These are phyloP conservation scores for Alternaria gaisen DNA, from an alignment of 2,329 filamentous ascomycete genomes.

Conservation along the genomic window DNA sequence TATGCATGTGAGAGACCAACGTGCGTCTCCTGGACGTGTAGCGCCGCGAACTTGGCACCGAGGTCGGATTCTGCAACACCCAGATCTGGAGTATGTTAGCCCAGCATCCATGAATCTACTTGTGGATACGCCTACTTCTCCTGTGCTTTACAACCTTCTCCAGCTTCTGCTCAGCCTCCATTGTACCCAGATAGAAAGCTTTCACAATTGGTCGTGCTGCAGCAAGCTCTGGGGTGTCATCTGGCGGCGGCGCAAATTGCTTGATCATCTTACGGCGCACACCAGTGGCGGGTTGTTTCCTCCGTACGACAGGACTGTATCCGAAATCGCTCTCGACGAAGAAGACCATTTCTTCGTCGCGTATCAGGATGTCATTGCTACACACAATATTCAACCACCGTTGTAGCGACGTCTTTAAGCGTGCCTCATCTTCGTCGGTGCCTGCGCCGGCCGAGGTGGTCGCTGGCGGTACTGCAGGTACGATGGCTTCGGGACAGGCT, in stretches of 20 bases:
- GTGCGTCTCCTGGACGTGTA: constrained; percentile 91
- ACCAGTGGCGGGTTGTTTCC: constrained; percentile 96
- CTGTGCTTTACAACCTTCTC: constrained; percentile 92
- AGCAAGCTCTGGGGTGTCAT: constrained; percentile 94
- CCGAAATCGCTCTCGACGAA: constrained; percentile 99
- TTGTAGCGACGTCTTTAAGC: constrained; percentile 89
- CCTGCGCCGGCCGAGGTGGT: constrained; percentile 92
- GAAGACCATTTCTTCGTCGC: constrained; percentile 95
- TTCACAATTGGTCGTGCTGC: constrained; percentile 92
- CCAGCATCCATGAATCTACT: not conserved
- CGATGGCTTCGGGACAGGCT: constrained; percentile 94
- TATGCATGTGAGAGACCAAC: constrained; percentile 88
- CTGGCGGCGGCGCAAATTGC: constrained; percentile 96
- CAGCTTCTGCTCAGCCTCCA: constrained; percentile 97
- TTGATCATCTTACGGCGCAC: constrained; percentile 95
- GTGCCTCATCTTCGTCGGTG: constrained; percentile 91
- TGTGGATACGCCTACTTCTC: constrained; percentile 69
- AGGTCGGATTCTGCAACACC: constrained; percentile 93
- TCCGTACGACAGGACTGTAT: constrained; percentile 93
- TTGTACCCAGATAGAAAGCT: constrained; percentile 91
- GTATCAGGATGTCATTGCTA: constrained; percentile 88
- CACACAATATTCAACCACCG: constrained; percentile 96
- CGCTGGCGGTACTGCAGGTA: constrained; percentile 94
- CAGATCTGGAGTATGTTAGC: constrained; percentile 69
- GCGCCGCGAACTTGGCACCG: constrained; percentile 84